These are phyloP conservation scores for Melastoma malabathricum DNA, from an alignment of 345 rosid species.

Conservation along the genomic window DNA sequence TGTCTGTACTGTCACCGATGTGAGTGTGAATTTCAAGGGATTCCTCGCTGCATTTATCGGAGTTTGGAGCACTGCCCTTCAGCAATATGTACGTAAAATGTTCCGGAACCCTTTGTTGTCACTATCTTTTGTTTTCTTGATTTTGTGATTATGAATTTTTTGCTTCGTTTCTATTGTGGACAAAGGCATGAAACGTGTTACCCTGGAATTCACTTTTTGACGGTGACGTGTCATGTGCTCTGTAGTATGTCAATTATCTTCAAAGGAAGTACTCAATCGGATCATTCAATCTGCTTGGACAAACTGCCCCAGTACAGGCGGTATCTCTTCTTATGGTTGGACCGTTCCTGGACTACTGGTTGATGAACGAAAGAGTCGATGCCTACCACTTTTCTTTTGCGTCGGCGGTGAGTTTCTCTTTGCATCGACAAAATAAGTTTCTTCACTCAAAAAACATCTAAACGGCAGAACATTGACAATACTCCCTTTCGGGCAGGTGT, in stretches of 20 bases:
- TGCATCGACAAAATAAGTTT: no score
- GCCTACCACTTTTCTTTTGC: conserved; percentile 38
- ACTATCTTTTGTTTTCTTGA: not conserved
- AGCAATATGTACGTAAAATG: conserved; percentile 73
- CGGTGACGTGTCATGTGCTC: not conserved
- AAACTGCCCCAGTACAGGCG: conserved; percentile 97
- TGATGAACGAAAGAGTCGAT: conserved; percentile 67
- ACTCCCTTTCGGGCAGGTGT: conserved; percentile 33
- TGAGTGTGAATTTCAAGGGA: conserved; percentile 87
- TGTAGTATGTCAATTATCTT: conserved; percentile 92
- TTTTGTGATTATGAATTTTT: no score
- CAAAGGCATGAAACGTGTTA: no score
- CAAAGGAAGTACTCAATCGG: conserved; percentile 80
- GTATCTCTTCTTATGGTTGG: conserved; percentile 69
- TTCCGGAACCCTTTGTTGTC: not conserved
- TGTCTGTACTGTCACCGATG: conserved; percentile 96
- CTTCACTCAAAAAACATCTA: no score
- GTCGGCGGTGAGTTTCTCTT: conserved; percentile 47
- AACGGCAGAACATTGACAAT: not conserved
- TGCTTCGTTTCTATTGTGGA: no score
- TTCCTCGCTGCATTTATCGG: conserved; percentile 84
- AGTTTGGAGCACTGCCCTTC: conserved; percentile 96
- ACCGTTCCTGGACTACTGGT: conserved; percentile 83
- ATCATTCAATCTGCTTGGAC: conserved; percentile 85
- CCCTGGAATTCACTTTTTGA: not conserved